Conservation (phyloP, 2,329 filamentous ascomycete species). For the Bisporella sp. region DNA sequence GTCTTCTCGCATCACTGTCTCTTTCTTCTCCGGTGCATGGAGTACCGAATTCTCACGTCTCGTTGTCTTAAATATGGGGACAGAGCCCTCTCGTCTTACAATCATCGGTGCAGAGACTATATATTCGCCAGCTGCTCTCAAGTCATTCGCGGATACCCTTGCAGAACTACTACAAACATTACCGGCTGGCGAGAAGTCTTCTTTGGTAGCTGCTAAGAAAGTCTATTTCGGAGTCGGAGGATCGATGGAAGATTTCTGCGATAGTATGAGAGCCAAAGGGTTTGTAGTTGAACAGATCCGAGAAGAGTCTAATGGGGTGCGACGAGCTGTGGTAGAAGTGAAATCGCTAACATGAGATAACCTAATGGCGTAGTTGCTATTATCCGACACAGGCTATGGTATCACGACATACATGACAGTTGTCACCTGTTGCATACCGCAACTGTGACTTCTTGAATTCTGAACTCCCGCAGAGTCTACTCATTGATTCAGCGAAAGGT, state of each 20-base stretch:
- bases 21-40: constrained; percentile 72
- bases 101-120: constrained; percentile 76
- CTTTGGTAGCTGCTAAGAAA: constrained; percentile 68
- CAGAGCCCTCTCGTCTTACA: constrained; percentile 31
- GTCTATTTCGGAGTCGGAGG: constrained; percentile 83
- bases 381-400: too few relatives aligned
- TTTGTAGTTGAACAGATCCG: constrained; percentile 42
- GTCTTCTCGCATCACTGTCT: constrained; percentile 45
- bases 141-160: constrained; percentile 61
- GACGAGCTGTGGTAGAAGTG: constrained; percentile 48
- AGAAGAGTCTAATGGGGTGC: constrained; percentile 55
- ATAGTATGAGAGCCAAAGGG: constrained; percentile 42
- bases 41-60: constrained; percentile 55
- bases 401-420: too few relatives aligned
- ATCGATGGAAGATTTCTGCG: constrained; percentile 68
- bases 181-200: constrained; percentile 31
- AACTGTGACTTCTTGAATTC: too few relatives aligned
- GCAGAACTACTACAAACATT: constrained; percentile 46
- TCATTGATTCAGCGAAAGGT: too few relatives aligned
- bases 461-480: too few relatives aligned
- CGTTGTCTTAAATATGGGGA: constrained; percentile 29
- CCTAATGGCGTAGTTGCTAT: too few relatives aligned
- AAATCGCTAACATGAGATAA: background rate
- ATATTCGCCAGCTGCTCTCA: constrained; percentile 67
- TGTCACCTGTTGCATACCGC: too few relatives aligned